phyloP scores from a whole-genome alignment of 1,284 basidiomycete genomes.

The Blastosporella zonata region DNA sequence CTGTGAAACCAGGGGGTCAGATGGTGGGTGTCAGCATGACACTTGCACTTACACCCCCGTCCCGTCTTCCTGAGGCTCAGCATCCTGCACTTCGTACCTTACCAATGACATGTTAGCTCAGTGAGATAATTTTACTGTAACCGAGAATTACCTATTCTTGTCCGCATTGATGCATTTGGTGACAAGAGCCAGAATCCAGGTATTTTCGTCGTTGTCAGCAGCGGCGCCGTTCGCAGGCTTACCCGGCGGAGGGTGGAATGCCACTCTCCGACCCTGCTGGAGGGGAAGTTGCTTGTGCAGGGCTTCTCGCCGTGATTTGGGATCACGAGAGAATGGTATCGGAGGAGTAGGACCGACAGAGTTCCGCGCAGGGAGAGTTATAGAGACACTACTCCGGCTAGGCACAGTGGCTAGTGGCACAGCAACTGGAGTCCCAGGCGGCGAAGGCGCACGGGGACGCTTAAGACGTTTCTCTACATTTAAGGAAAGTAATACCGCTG shows the following conservation, averaged over 20 bases:
- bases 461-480: conserved; percentile 68
- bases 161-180: conserved; percentile 66
- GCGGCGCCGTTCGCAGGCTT: conserved; percentile 42
- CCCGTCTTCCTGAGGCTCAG: conserved; percentile 74
- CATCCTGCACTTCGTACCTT: conserved; percentile 81
- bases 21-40: conserved; percentile 2
- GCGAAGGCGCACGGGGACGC: conserved; percentile 67
- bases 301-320: conserved; percentile 60
- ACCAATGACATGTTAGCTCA: neutral
- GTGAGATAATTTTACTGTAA: neutral
- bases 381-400: conserved; percentile 46
- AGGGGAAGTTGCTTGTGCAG: conserved; percentile 61
- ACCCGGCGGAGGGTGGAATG: conserved; percentile 66
- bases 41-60: conserved; percentile 55
- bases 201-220: conserved; percentile 60
- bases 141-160: conserved; percentile 50
- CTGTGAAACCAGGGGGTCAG: conserved; percentile 32
- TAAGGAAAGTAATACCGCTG: conserved; percentile 3
- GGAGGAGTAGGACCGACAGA: conserved; percentile 56
- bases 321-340: conserved; percentile 59
- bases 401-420: conserved; percentile 33
- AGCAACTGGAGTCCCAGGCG: conserved; percentile 46
- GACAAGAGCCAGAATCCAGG: conserved; percentile 78
- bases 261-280: conserved; percentile 70
- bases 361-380: conserved; percentile 51